Evolutionary conservation across 176 grass and related monocot species (phyloP), one percentile per base, ranked within the genome.

Genomic region (Oropetium thomaeum): DNA sequence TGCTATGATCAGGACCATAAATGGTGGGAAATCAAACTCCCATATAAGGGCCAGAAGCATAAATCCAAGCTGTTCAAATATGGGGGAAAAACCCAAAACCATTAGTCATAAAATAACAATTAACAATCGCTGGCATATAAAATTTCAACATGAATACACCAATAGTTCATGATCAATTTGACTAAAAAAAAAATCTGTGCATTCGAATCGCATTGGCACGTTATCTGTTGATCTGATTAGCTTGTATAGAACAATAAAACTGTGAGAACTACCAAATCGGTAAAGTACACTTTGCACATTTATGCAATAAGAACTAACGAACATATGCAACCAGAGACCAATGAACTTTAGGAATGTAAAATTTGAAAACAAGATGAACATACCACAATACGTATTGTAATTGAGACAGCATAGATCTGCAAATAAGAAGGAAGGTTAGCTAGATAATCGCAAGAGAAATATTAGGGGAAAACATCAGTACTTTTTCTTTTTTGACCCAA

Each of bases 1-100:
- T 77, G 89, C 82, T 33, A 92, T 85, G 65, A 92, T 85, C 49
- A 92, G 69, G 58, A 92, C 82, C 89, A 92, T 92, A 63, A 92
- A 86, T 69, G 84, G 84, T 0, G 84, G 77, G 35, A 86, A 86
- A 55, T 86, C 77, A 22, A 86, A 86, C 77, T 75, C 70, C 84
- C 84, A 86, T 81, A 81, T 86, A 28, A 49, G 45, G 29, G 89
- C 65, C 34, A 92, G 85, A 33, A 92, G 74, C 45, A 49, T 49
- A 49, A 49, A 49, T 19, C 45, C 45, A 49, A 49, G 45, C 45
- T 49, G 45, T 49, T 49, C 16, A 49, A 49, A 49, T 7, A 49
- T 4, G 45, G 45, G 20, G 45, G 45, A 49, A 6, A 20, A 19
- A 49, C 13, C 0, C 35, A 37, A 37, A 37, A 19, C 17, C 14